Base-by-base conservation (phyloP, 2,329 filamentous ascomycete genomes). In the Nemania sp. region DNA sequence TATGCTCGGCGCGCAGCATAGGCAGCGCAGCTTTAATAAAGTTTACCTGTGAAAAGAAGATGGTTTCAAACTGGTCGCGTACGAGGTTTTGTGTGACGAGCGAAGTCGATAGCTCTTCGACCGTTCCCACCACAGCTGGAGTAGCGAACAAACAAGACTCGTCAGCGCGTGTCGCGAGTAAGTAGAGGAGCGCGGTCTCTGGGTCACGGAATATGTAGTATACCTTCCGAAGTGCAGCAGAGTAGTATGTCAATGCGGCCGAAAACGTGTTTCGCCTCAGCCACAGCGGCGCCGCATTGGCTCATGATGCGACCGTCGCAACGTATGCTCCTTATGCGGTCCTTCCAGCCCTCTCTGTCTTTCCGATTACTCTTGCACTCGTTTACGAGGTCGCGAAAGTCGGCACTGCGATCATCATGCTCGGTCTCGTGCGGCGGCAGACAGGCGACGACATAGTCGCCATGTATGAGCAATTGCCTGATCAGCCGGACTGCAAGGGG, bases 21-120 rank as follows among this genome's bases (percentile, higher is more conserved):
- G 95, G 94, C 24, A 99, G 85, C 1, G 90, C 86, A 15, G 94
- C 92, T 79, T 96, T 97, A 83, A 98, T 97, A 78, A 97, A 93
- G 81, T 98, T 98, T 79, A 98, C 91, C 66, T 97, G 94, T 0
- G 93, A 93, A 80, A 98, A 98, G 84, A 97, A 98, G 75, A 97
- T 93, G 70, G 90, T 90, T 79, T 98, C 95, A 78, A 98, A 98
- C 79, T 98, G 95, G 76, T 97, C 93, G 69, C 92, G 89, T 41
- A 97, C 91, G 20, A 98, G 87, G 66, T 91, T 93, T 73, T 91
- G 87, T 1, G 93, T 94, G 51, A 89, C 87, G 4, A 87, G 86
- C 26, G 86, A 90, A 32, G 92, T 91, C 0, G 91, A 90, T 27
- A 98, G 84, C 80, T 99, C 96, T 80, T 98, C 96, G 7, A 98